Base-by-base conservation (phyloP, 306 rosid genomes). In the Acacia acuminata region DNA sequence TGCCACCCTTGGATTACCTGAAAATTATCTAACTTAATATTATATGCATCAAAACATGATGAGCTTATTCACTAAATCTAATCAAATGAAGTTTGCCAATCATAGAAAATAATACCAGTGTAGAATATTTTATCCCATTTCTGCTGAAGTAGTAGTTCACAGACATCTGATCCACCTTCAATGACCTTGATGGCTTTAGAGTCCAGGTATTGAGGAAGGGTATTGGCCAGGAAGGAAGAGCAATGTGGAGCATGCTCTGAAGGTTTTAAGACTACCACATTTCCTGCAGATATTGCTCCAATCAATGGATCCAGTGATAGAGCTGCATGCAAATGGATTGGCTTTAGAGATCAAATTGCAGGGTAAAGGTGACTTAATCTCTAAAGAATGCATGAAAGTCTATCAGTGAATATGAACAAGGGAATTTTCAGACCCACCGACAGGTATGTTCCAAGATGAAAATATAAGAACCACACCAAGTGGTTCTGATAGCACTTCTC, bases 251-350 rank as follows among this genome's bases (percentile, higher is more conserved):
- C 90, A 74, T 88, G 86, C 27, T 96, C 99, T 30, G 98, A 94
- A 61, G 92, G 93, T 84, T 96, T 92, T 44, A 93, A 7, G 19
- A 96, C 85, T 47, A 88, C 93, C 44, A 78, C 85, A 79, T 94
- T 96, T 81, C 99, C 98, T 11, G 97, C 99, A 30, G 97, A 87
- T 86, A 94, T 88, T 55, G 99, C 99, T 80, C 99, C 99, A 20
- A 96, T 88, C 63, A 96, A 24, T 34, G 99, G 99, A 81, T 96
- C 99, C 91, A 96, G 75, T 43, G 93, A 77, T 81, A 96, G 60
- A 53, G 90, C 99, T 94, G 84, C 90, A 85, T 58, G 53, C 22
- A 78, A 12, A 61, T 30, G 44, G 55, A 50, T 36, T 10, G 24
- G 22, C 47, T 55, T 82, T 67, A 30, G 65, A 15, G 16, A 63